phyloP scores from a whole-genome alignment of 192 early-diverging fungal genomes.

The Linnemannia schmuckeri region DNA sequence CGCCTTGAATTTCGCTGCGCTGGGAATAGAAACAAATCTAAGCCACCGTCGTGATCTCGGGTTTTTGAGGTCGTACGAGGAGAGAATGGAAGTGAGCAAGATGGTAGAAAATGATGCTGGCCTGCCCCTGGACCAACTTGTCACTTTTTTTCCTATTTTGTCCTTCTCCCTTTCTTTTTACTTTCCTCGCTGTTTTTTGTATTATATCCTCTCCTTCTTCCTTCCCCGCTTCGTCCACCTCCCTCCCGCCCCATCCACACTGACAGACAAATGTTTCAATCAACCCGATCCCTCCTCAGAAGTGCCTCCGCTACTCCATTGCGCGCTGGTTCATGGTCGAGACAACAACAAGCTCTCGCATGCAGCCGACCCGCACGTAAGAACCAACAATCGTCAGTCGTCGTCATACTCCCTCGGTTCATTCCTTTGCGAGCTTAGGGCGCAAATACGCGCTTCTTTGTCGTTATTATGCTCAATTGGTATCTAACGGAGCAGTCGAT shows the following conservation, averaged over 20 bases:
- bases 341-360: background rate
- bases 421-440: background rate
- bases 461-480: background rate
- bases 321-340: background rate
- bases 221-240: background rate
- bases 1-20: background rate
- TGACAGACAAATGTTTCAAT: constrained; percentile 32
- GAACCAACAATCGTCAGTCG: background rate
- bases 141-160: background rate
- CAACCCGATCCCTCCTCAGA: constrained; percentile 22
- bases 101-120: background rate
- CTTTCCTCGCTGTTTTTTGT: background rate
- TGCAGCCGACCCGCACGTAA: constrained; percentile 35
- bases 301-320: background rate
- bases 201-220: too few relatives aligned
- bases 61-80: constrained; percentile 15
- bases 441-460: background rate
- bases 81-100: background rate
- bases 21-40: background rate
- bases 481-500: background rate
- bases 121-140: background rate
- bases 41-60: constrained; percentile 3
- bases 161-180: background rate
- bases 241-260: background rate
- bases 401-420: background rate